Evolutionary conservation across 257 asterid genomes (phyloP).

Genomic region (Penstemon eatonii): DNA sequence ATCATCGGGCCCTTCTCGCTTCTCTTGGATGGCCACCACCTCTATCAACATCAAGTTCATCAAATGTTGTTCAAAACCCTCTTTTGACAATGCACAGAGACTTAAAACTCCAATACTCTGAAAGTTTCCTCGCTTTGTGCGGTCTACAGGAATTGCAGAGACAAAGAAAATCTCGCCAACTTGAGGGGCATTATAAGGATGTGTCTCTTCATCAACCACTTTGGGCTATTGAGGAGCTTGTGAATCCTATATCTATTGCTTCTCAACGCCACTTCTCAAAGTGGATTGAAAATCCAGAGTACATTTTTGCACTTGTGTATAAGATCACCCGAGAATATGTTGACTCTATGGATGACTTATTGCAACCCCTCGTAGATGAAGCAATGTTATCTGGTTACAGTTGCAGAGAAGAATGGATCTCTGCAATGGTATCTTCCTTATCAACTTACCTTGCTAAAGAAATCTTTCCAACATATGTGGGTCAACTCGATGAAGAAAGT

Average conservation of each 20-base stretch:
- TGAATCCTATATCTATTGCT: slow-evolving; percentile 75
- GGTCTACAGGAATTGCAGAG: slow-evolving; percentile 90
- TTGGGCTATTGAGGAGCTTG: slow-evolving; percentile 98
- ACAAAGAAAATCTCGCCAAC: slow-evolving; percentile 80
- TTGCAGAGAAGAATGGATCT: slow-evolving; percentile 98
- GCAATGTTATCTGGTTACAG: slow-evolving; percentile 95
- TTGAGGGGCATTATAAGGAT: slow-evolving; percentile 57
- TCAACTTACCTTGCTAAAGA: slow-evolving; percentile 82
- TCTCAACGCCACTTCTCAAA: slow-evolving; percentile 85
- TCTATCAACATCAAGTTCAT: slow-evolving; percentile 58
- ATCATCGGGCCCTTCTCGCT: slow-evolving; percentile 84
- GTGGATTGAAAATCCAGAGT: slow-evolving; percentile 93
- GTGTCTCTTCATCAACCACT: slow-evolving; percentile 74
- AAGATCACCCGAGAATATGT: slow-evolving; percentile 88
- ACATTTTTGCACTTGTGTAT: slow-evolving; percentile 81
- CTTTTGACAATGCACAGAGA: slow-evolving; percentile 79
- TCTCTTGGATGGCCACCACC: slow-evolving; percentile 99
- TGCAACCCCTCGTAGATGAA: slow-evolving; percentile 93
- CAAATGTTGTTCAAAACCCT: slow-evolving; percentile 62
- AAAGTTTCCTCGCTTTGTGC: slow-evolving; percentile 85
- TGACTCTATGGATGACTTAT: slow-evolving; percentile 89
- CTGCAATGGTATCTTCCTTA: slow-evolving; percentile 79
- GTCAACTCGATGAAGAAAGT: slow-evolving; percentile 62
- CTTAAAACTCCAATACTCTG: slow-evolving; percentile 74
- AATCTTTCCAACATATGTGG: slow-evolving; percentile 56